Percentiles rank a stretch among this genome's conserved stretches.
These are phyloP conservation scores for Epichloe uncinata DNA, from an alignment of 2,329 filamentous ascomycete species.

Conservation along the genomic window DNA sequence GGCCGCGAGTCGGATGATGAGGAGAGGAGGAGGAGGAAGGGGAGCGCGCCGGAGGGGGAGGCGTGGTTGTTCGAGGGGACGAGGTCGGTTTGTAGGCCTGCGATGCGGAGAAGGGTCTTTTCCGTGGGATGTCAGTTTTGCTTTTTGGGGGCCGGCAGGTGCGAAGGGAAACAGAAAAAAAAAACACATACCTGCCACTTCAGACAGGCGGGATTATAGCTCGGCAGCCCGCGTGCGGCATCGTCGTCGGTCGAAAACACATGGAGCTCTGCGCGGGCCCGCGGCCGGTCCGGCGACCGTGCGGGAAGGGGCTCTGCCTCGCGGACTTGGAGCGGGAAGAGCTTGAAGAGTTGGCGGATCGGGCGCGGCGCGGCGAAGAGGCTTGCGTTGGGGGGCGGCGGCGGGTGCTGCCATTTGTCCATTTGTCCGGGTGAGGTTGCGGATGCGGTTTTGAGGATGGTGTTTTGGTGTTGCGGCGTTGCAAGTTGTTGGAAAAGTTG, in stretches of 20 bases:
- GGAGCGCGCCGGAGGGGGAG: conserved; percentile 75
- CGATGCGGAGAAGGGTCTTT: conserved; percentile 67
- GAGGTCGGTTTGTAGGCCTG: conserved; percentile 51
- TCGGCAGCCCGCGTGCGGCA: conserved; percentile 49
- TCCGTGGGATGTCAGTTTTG: background rate
- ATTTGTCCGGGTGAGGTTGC: too few species aligned
- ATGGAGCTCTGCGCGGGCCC: conserved; percentile 47
- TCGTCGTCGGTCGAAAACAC: conserved; percentile 60
- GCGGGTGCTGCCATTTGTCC: conserved; percentile 2
- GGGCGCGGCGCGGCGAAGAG: conserved; percentile 55
- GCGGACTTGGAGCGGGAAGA: conserved; percentile 68
- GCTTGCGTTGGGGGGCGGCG: conserved; percentile 9
- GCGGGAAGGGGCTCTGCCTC: conserved; percentile 61
- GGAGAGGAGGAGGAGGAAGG: conserved; percentile 58
- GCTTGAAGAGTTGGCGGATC: conserved; percentile 71
- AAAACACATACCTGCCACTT: conserved; percentile 72
- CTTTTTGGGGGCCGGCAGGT: too few species aligned
- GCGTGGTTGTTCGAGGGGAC: conserved; percentile 81
- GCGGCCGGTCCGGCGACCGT: conserved; percentile 31
- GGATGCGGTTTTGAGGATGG: too few species aligned
- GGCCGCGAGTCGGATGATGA: conserved; percentile 21
- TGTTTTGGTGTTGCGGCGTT: background rate
- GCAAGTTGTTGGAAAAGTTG: too few species aligned
- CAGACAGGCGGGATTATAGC: conserved; percentile 84
- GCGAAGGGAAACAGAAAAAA: background rate